Evolutionary conservation across 208 protist species (phyloP).

Genomic region (Wallacemonas sp.): DNA sequence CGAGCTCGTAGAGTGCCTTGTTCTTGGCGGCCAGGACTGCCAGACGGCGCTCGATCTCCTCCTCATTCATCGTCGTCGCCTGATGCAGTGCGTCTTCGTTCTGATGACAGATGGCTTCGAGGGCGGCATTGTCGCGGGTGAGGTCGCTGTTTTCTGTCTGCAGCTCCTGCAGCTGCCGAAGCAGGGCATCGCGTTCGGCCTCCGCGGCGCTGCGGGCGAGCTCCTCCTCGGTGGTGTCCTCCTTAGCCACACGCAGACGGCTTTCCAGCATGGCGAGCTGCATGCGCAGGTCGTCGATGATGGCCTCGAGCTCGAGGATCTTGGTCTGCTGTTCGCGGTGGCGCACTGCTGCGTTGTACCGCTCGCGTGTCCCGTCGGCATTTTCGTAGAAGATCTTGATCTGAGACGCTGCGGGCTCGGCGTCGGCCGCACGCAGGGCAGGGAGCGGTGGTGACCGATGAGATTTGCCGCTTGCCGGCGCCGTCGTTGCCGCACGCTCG

Average conservation of each 20-base stretch:
- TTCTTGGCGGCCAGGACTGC: slow-evolving; percentile 33
- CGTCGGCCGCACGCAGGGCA: slow-evolving; percentile 4
- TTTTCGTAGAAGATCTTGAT: slow-evolving; percentile 41
- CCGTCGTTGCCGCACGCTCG: background rate
- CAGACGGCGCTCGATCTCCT: slow-evolving; percentile 42
- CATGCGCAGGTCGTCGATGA: slow-evolving; percentile 47
- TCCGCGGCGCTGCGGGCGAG: slow-evolving; percentile 44
- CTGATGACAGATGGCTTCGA: slow-evolving; percentile 40
- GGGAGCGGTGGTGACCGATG: background rate
- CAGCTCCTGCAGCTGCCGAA: slow-evolving; percentile 27
- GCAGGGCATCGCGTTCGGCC: slow-evolving; percentile 34
- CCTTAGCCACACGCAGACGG: slow-evolving; percentile 57
- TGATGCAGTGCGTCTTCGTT: slow-evolving; percentile 54
- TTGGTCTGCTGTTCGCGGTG: slow-evolving; percentile 50
- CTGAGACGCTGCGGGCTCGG: background rate
- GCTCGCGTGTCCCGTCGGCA: slow-evolving; percentile 56
- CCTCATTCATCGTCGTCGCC: slow-evolving; percentile 40
- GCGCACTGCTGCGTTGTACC: slow-evolving; percentile 43
- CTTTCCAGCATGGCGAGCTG: slow-evolving; percentile 49
- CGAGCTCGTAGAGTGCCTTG: slow-evolving; percentile 31
- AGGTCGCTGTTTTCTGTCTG: slow-evolving; percentile 39
- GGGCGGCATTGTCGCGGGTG: slow-evolving; percentile 31
- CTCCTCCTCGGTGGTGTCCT: slow-evolving; percentile 52
- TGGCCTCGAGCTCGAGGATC: slow-evolving; percentile 48
- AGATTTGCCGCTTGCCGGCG: slow-evolving; percentile 13